Evolutionary conservation across 306 rosid species (phyloP).

Genomic region (Sindora glabra): DNA sequence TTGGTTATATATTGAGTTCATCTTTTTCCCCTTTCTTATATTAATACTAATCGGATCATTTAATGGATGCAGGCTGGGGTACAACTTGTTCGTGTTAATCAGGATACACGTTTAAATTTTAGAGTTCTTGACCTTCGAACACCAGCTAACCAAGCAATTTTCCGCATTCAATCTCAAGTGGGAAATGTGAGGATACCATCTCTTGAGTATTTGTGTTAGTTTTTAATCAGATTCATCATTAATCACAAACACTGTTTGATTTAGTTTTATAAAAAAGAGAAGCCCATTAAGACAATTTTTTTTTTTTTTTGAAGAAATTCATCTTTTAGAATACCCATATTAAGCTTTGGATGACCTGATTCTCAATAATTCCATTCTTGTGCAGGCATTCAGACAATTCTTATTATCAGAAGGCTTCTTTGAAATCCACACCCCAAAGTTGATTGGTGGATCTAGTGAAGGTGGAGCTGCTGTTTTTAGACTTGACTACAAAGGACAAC

Average conservation of each 20-base stretch:
- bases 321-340: background rate
- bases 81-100: conserved; percentile 76
- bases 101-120: conserved; percentile 72
- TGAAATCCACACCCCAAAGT: conserved; percentile 81
- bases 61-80: conserved; percentile 64
- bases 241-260: background rate
- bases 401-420: conserved; percentile 30
- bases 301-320: background rate
- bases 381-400: conserved; percentile 73
- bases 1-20: background rate
- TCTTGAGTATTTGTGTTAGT: background rate
- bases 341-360: background rate
- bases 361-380: conserved; percentile 3
- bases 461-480: conserved; percentile 95
- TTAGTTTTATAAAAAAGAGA: background rate
- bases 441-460: conserved; percentile 81
- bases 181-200: conserved; percentile 32
- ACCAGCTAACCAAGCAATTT: conserved; percentile 79
- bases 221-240: background rate
- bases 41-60: conserved; percentile 20
- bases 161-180: conserved; percentile 59
- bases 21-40: background rate
- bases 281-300: background rate
- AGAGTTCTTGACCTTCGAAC: conserved; percentile 73
- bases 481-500: conserved; percentile 77